phyloP scores from a whole-genome alignment of 371 early-diverging fungal genomes.

The Mucor saturninus region DNA sequence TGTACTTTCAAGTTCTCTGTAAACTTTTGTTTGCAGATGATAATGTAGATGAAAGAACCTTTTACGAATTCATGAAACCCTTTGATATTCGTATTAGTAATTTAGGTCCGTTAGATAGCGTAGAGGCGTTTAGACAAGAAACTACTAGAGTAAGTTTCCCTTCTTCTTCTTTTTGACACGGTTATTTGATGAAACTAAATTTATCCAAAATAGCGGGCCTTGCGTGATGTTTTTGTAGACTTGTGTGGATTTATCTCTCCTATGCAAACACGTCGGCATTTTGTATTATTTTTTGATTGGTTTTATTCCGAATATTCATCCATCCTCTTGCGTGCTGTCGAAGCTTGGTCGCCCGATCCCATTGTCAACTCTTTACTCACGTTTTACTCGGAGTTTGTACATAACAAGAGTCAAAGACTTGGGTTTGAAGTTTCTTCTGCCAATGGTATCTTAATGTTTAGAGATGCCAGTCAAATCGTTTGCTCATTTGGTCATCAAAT shows the following conservation, averaged over 20 bases:
- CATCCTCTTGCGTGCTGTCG: slow-evolving; percentile 68
- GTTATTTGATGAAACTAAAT: no score
- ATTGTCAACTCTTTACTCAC: slow-evolving; percentile 74
- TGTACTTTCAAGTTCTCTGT: slow-evolving; percentile 79
- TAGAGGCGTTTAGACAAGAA: slow-evolving; percentile 50
- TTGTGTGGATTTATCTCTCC: slow-evolving; percentile 80
- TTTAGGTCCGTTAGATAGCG: slow-evolving; percentile 35
- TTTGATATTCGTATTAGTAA: slow-evolving; percentile 63
- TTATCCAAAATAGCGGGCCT: slow-evolving; percentile 30
- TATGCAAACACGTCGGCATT: slow-evolving; percentile 66
- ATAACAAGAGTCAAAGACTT: slow-evolving; percentile 81
- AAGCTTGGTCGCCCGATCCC: slow-evolving; percentile 70
- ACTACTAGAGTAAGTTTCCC: slow-evolving; percentile 33
- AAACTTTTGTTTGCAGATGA: slow-evolving; percentile 80
- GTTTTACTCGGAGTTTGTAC: slow-evolving; percentile 80
- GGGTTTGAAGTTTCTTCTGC: slow-evolving; percentile 86
- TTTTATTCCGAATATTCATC: slow-evolving; percentile 72
- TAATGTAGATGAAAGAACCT: slow-evolving; percentile 54
- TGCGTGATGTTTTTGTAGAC: slow-evolving; percentile 80
- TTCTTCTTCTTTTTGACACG: not conserved
- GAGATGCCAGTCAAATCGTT: slow-evolving; percentile 77
- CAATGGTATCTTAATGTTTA: slow-evolving; percentile 89
- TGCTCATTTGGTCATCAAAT: slow-evolving; percentile 49
- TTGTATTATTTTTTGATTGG: slow-evolving; percentile 85
- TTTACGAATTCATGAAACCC: slow-evolving; percentile 75